Evolutionary conservation across 805 yeast genomes (phyloP).

Genomic region (Cyberlindnera meyerae): DNA sequence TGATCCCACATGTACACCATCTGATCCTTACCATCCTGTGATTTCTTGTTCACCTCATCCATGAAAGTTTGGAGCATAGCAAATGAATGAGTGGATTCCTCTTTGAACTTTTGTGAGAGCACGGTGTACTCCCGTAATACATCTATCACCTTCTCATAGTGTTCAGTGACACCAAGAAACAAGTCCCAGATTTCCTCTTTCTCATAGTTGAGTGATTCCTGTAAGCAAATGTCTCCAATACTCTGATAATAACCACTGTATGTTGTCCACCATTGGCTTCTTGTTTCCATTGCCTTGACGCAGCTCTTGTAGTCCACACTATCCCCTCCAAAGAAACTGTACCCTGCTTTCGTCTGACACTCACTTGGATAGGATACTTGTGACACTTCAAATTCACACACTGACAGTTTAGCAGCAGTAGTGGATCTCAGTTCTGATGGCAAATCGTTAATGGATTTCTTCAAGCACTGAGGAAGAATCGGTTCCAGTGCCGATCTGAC

Average conservation of each 20-base stretch:
- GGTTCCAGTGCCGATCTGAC: slow-evolving; percentile 35
- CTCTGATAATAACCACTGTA: slow-evolving; percentile 61
- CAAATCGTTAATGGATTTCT: slow-evolving; percentile 36
- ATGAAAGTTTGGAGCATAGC: slow-evolving; percentile 10
- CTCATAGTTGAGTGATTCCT: slow-evolving; percentile 46
- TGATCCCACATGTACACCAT: slow-evolving; percentile 17
- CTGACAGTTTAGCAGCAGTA: slow-evolving; percentile 43
- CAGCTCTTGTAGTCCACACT: slow-evolving; percentile 31
- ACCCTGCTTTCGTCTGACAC: slow-evolving; percentile 21
- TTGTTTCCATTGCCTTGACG: slow-evolving; percentile 35
- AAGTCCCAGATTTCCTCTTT: slow-evolving; percentile 44
- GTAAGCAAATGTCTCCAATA: slow-evolving; percentile 48
- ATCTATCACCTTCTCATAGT: slow-evolving; percentile 22
- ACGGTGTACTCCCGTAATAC: slow-evolving; percentile 18
- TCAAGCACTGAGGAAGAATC: slow-evolving; percentile 37
- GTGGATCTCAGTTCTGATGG: slow-evolving; percentile 30
- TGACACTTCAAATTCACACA: slow-evolving; percentile 52
- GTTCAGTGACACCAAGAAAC: slow-evolving; percentile 43
- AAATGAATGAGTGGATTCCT: slow-evolving; percentile 13
- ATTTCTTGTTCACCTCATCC: slow-evolving; percentile 9
- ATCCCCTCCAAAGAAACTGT: slow-evolving; percentile 18
- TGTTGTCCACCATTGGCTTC: slow-evolving; percentile 69
- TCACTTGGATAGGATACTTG: slow-evolving; percentile 30
- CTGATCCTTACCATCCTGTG: slow-evolving; percentile 8
- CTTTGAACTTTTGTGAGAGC: slow-evolving; percentile 16